phyloP scores from a whole-genome alignment of 352 stramenopile species.

The Phytophthora agathidicida region DNA sequence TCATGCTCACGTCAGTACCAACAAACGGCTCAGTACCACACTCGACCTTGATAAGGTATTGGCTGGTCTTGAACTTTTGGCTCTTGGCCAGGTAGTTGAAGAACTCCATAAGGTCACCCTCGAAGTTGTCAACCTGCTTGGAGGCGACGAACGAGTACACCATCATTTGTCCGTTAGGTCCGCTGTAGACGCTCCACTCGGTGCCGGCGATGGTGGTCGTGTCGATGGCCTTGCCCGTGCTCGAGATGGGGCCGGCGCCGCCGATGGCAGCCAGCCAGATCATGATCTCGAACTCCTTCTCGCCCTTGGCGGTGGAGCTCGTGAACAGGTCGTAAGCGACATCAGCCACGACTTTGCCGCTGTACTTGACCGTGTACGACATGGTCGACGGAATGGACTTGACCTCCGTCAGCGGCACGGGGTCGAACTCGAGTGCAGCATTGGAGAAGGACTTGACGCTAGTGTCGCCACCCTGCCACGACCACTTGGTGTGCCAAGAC shows the following conservation, averaged over 20 bases:
- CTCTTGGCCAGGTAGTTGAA: conserved; percentile 39
- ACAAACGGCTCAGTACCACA: conserved; percentile 47
- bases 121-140: conserved; percentile 30
- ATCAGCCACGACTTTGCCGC: conserved; percentile 37
- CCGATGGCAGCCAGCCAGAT: conserved; percentile 47
- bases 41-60: conserved; percentile 49
- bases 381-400: conserved; percentile 50
- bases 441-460: conserved; percentile 58
- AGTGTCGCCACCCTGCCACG: conserved; percentile 37
- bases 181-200: conserved; percentile 39
- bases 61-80: conserved; percentile 34
- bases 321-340: conserved; percentile 52
- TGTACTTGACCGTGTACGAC: conserved; percentile 46
- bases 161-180: conserved; percentile 40
- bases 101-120: conserved; percentile 44
- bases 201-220: conserved; percentile 32
- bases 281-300: conserved; percentile 57
- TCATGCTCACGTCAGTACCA: conserved; percentile 32
- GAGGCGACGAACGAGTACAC: conserved; percentile 54
- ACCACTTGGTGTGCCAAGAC: conserved; percentile 48
- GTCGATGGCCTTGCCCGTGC: conserved; percentile 37
- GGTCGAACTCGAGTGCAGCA: conserved; percentile 44
- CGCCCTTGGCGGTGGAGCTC: conserved; percentile 32
- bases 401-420: conserved; percentile 37
- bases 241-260: conserved; percentile 42